These are phyloP conservation scores for Melampsora larici-populina DNA, from an alignment of 1,284 basidiomycete genomes.

Conservation along the genomic window DNA sequence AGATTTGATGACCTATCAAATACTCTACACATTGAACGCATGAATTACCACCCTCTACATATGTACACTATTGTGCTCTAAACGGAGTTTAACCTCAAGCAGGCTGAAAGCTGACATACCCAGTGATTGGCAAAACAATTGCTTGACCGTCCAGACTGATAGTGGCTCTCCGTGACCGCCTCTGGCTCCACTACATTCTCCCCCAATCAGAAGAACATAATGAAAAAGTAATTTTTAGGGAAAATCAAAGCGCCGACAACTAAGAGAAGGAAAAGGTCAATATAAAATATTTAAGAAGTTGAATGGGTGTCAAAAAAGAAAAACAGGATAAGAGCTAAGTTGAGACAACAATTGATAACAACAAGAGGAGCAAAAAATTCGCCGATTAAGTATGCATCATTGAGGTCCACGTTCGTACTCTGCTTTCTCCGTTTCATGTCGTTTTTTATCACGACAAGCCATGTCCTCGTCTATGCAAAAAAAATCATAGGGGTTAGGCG, in stretches of 20 bases:
- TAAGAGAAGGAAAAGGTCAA: constrained; percentile 9
- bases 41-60: too few relatives aligned
- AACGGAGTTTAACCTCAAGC: too few relatives aligned
- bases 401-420: constrained; percentile 21
- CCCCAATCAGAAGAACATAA: neutral
- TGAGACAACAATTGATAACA: constrained; percentile 6
- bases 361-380: neutral
- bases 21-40: too few relatives aligned
- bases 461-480: constrained; percentile 35
- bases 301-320: neutral
- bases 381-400: neutral
- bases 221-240: neutral
- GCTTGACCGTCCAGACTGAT: too few relatives aligned
- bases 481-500: neutral
- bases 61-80: too few relatives aligned
- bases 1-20: too few relatives aligned
- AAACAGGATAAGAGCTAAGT: neutral
- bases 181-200: too few relatives aligned
- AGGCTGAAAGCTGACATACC: too few relatives aligned
- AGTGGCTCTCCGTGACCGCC: too few relatives aligned
- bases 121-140: too few relatives aligned
- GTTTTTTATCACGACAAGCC: constrained; percentile 36
- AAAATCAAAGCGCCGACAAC: constrained; percentile 16
- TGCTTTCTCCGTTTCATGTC: constrained; percentile 39
- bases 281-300: constrained; percentile 10